Evolutionary conservation across 306 rosid genomes (phyloP), one percentile per base, ranked within the genome.

Genomic region (Hippophae rhamnoides): DNA sequence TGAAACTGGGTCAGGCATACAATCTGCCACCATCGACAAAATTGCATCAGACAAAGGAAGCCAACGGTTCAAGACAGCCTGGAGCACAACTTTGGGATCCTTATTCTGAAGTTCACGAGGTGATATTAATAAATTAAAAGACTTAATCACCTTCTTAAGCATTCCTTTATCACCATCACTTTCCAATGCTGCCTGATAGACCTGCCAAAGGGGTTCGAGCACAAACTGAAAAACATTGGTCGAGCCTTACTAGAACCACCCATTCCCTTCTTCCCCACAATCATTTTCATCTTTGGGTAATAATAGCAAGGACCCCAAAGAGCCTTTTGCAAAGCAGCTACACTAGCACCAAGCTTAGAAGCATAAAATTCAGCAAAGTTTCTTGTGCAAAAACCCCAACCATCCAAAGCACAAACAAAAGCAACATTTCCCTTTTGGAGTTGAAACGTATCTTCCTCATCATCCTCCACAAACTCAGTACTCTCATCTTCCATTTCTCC

Each of bases 181-280:
- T 10, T 80, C 80, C 59, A 84, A 65, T 8, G 87, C 84, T 5
- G 86, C 86, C 41, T 74, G 76, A 58, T 84, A 86, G 6, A 90
- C 95, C 53, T 77, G 86, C 97, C 95, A 86, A 5, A 90, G 64
- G 1, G 92, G 89, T 55, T 90, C 95, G 54, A 86, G 74, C 71
- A 90, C 95, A 72, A 86, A 84, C 69, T 90, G 90, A 14, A 90
- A 74, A 90, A 86, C 94, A 84, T 84, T 1, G 97, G 97, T 48
- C 78, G 79, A 41, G 82, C 86, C 69, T 77, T 82, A 61, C 74
- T 74, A 42, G 74, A 70, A 54, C 74, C 76, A 7, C 65, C 68
- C 8, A 78, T 56, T 8, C 79, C 84, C 55, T 86, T 90, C 84
- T 86, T 85, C 69, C 88, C 93, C 38, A 79, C 70, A 57, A 90